Conservation (phyloP, 441 rosid genomes). For the Brassica balearica region DNA sequence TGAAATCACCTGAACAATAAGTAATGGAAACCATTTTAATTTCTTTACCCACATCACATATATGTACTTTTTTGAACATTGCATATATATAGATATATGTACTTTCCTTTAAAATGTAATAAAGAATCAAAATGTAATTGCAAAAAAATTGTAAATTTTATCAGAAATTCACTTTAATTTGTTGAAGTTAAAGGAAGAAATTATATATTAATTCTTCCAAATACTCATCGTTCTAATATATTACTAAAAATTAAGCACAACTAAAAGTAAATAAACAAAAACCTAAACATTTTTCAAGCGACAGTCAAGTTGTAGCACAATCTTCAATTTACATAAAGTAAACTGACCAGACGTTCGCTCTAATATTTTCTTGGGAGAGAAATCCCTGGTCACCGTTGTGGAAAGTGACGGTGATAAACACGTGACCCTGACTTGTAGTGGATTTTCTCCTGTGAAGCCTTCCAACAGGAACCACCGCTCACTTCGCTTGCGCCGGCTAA, state of each 20-base stretch:
- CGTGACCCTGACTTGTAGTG: slow-evolving; percentile 31
- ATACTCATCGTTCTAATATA: background rate
- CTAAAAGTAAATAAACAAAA: background rate
- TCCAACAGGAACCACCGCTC: slow-evolving; percentile 17
- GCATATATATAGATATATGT: background rate
- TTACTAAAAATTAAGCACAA: background rate
- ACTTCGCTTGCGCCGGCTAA: slow-evolving; percentile 30
- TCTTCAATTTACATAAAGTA: background rate
- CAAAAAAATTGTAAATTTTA: background rate
- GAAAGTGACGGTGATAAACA: slow-evolving; percentile 51
- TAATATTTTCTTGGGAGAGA: slow-evolving; percentile 26
- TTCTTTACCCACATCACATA: too few relatives aligned
- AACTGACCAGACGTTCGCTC: slow-evolving; percentile 8
- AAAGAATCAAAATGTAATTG: background rate
- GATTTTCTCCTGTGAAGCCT: background rate
- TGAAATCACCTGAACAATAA: too few relatives aligned
- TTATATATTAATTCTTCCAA: background rate
- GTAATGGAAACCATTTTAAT: too few relatives aligned
- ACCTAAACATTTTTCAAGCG: background rate
- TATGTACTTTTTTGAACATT: too few relatives aligned
- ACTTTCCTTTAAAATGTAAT: background rate
- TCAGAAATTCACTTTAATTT: background rate
- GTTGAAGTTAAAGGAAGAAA: background rate
- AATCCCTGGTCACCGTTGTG: slow-evolving; percentile 41
- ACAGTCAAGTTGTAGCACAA: background rate